phyloP scores from a whole-genome alignment of 768 basidiomycete genomes.

The Lactifluus pinguis region DNA sequence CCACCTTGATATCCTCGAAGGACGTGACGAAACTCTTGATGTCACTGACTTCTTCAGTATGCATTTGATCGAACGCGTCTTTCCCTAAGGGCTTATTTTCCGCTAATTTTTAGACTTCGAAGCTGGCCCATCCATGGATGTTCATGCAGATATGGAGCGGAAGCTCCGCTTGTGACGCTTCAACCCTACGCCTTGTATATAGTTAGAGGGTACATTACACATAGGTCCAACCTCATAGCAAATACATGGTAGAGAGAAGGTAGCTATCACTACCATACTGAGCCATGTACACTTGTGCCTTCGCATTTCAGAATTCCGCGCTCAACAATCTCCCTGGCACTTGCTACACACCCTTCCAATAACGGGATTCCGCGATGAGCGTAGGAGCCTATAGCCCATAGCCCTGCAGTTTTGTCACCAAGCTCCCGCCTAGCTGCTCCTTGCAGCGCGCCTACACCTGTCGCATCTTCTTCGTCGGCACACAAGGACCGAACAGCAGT shows the following conservation, averaged over 20 bases:
- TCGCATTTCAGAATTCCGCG: constrained; percentile 22
- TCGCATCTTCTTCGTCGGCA: constrained; percentile 8
- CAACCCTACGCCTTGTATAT: not conserved
- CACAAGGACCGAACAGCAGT: constrained; percentile 41
- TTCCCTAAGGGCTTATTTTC: not conserved
- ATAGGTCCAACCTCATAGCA: not conserved
- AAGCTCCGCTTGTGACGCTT: constrained; percentile 31
- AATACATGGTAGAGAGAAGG: not conserved
- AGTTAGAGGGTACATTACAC: not conserved
- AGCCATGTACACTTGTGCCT: constrained; percentile 12
- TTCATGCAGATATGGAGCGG: constrained; percentile 43
- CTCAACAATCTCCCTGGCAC: constrained; percentile 48
- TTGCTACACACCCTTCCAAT: constrained; percentile 71
- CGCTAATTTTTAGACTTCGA: constrained; percentile 24
- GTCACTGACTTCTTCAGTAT: constrained; percentile 73
- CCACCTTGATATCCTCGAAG: constrained; percentile 88
- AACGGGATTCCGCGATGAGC: constrained; percentile 66
- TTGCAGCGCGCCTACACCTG: constrained; percentile 41
- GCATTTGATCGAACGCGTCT: constrained; percentile 20
- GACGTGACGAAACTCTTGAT: constrained; percentile 78
- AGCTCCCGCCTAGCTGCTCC: constrained; percentile 33
- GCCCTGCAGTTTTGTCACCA: constrained; percentile 31
- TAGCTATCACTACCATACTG: constrained; percentile 11
- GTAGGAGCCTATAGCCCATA: constrained; percentile 71
- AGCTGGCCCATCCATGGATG: constrained; percentile 28